A percentile compares a stretch with the other conserved stretches of the same genome.
Evolutionary conservation across 805 yeast genomes (phyloP).

Genomic region (Aciculoconidium aculeatum): DNA sequence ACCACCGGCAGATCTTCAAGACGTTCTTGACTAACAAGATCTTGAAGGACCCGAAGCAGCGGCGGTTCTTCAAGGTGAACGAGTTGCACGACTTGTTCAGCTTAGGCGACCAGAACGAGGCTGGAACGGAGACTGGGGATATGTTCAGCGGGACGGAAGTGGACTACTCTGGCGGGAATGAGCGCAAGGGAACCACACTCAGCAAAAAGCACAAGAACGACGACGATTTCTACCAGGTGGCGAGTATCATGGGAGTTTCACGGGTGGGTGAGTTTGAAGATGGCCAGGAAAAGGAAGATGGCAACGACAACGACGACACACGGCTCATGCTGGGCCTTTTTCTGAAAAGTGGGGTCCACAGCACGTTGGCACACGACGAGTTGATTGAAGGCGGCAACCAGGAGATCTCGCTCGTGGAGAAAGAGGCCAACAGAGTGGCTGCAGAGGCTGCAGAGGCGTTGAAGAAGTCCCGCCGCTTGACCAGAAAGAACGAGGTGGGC

Average conservation of each 20-base stretch:
- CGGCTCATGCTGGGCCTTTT: conserved; percentile 72
- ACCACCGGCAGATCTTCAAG: conserved; percentile 94
- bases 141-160: conserved; percentile 48
- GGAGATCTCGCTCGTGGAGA: conserved; percentile 49
- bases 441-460: conserved; percentile 50
- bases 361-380: conserved; percentile 74
- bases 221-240: conserved; percentile 66
- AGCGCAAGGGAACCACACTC: conserved; percentile 28
- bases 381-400: conserved; percentile 53
- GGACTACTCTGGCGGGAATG: conserved; percentile 25
- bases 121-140: conserved; percentile 64
- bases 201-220: conserved; percentile 32
- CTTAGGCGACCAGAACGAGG: conserved; percentile 65
- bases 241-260: conserved; percentile 66
- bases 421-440: conserved; percentile 58
- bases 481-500: conserved; percentile 50
- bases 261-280: conserved; percentile 60
- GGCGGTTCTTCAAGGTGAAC: conserved; percentile 85
- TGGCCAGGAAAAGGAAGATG: conserved; percentile 19
- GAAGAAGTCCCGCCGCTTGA: conserved; percentile 51
- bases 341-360: conserved; percentile 64
- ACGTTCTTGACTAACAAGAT: conserved; percentile 91
- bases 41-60: conserved; percentile 90
- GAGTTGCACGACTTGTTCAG: conserved; percentile 88
- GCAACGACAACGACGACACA: conserved; percentile 36